Evolutionary conservation across 371 early-diverging fungal genomes (phyloP).

Genomic region (Mortierella sp.): DNA sequence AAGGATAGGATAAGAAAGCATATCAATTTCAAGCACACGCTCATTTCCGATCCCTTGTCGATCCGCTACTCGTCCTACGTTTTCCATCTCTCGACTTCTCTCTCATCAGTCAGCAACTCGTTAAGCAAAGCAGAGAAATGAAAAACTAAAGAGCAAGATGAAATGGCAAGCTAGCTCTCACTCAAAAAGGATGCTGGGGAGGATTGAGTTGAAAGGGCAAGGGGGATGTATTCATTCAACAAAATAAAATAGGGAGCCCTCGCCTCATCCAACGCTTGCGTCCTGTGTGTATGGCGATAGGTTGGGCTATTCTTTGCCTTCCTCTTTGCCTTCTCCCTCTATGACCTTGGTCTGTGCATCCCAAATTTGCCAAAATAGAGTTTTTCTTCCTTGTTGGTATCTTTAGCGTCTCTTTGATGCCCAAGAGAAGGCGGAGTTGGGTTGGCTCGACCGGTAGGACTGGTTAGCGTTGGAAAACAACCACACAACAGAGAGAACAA

Average conservation of each 20-base stretch:
- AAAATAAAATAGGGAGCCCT: background rate
- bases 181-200: background rate
- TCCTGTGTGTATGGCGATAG: background rate
- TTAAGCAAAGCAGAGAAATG: background rate
- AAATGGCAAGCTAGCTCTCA: background rate
- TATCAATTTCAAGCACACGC: background rate
- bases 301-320: slow-evolving; percentile 6
- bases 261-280: background rate
- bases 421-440: background rate
- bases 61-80: too few species aligned
- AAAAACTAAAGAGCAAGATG: background rate
- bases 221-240: background rate
- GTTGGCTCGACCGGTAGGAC: slow-evolving; percentile 5
- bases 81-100: background rate
- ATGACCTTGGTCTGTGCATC: slow-evolving; percentile 5
- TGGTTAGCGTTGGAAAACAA: background rate
- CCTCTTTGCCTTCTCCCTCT: background rate
- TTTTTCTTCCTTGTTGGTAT: background rate
- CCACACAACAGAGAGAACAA: background rate
- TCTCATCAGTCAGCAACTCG: background rate
- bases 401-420: background rate
- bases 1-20: background rate
- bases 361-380: background rate
- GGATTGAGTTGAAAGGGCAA: background rate
- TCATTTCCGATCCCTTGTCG: too few species aligned